Evolutionary conservation across 2,329 filamentous ascomycete species (phyloP).

Genomic region (Ceratocystis ficicola): DNA sequence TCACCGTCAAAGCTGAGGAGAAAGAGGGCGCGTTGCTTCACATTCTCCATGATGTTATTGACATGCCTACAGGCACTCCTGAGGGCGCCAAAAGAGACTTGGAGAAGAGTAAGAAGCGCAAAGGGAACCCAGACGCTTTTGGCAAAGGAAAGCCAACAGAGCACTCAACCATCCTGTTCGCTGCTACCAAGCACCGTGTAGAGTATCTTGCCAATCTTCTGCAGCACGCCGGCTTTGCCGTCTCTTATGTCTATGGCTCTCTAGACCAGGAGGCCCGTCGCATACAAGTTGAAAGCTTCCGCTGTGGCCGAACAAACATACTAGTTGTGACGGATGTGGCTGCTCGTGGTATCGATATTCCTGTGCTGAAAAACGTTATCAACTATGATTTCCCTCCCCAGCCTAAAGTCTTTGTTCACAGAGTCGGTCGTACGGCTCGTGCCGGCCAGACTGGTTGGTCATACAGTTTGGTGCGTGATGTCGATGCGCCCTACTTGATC

Average conservation of each 20-base stretch:
- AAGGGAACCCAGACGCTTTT: conserved; percentile 46
- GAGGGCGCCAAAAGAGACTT: conserved; percentile 39
- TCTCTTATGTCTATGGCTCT: conserved; percentile 89
- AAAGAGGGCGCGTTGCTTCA: conserved; percentile 89
- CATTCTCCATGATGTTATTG: conserved; percentile 81
- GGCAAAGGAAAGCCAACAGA: conserved; percentile 62
- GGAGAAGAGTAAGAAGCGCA: conserved; percentile 54
- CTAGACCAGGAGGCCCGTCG: conserved; percentile 88
- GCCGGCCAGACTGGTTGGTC: conserved; percentile 88
- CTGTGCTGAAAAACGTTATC: conserved; percentile 88
- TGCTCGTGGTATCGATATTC: conserved; percentile 94
- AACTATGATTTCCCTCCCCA: conserved; percentile 98
- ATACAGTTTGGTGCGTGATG: conserved; percentile 80
- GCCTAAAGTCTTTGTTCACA: conserved; percentile 91
- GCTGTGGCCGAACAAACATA: conserved; percentile 72
- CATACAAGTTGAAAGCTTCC: conserved; percentile 82
- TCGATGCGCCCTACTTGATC: conserved; percentile 81
- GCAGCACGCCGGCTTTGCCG: conserved; percentile 68
- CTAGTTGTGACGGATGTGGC: conserved; percentile 94
- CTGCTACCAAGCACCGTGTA: conserved; percentile 92
- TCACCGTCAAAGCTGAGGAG: conserved; percentile 80
- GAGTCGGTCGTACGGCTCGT: conserved; percentile 89
- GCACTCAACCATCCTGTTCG: conserved; percentile 89
- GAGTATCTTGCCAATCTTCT: conserved; percentile 82
- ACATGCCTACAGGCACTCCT: conserved; percentile 62